Evolutionary conservation across 345 rosid genomes (phyloP).

Genomic region (Brassica rapa): DNA sequence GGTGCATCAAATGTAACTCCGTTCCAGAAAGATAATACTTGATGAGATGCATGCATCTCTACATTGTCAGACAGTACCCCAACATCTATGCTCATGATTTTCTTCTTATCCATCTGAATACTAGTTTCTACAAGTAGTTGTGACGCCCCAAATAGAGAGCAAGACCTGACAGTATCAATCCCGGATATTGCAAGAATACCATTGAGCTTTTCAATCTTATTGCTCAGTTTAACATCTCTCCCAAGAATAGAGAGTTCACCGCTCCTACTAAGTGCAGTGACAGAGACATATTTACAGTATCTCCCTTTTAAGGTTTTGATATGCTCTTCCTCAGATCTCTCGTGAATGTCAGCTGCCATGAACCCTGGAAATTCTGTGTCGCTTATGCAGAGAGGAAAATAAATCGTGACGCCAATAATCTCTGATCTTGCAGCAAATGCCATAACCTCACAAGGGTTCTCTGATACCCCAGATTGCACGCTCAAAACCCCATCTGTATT

Average conservation of each 20-base stretch:
- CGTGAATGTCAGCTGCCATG: slow-evolving; percentile 41
- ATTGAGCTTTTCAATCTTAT: slow-evolving; percentile 51
- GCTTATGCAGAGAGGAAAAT: slow-evolving; percentile 52
- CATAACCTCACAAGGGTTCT: slow-evolving; percentile 28
- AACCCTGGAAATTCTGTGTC: slow-evolving; percentile 39
- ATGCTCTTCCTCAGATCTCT: slow-evolving; percentile 37
- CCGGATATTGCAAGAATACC: slow-evolving; percentile 48
- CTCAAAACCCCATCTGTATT: slow-evolving; percentile 33
- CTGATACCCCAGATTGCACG: slow-evolving; percentile 33
- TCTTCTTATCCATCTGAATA: slow-evolving; percentile 45
- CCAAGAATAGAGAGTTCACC: slow-evolving; percentile 49
- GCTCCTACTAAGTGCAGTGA: slow-evolving; percentile 50
- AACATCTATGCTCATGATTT: slow-evolving; percentile 38
- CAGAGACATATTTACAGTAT: slow-evolving; percentile 50
- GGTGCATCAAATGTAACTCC: slow-evolving; percentile 52
- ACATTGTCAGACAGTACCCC: slow-evolving; percentile 57
- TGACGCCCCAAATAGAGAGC: slow-evolving; percentile 64
- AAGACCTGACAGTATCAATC: slow-evolving; percentile 46
- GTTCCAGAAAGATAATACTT: slow-evolving; percentile 67
- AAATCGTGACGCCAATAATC: slow-evolving; percentile 54
- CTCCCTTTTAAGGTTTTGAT: slow-evolving; percentile 38
- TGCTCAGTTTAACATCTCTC: slow-evolving; percentile 52
- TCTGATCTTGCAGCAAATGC: slow-evolving; percentile 50
- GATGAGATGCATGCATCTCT: slow-evolving; percentile 70
- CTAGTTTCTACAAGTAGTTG: slow-evolving; percentile 52